Conservation (phyloP, 192 early-diverging fungal species). For the Entrophospora sp. region DNA sequence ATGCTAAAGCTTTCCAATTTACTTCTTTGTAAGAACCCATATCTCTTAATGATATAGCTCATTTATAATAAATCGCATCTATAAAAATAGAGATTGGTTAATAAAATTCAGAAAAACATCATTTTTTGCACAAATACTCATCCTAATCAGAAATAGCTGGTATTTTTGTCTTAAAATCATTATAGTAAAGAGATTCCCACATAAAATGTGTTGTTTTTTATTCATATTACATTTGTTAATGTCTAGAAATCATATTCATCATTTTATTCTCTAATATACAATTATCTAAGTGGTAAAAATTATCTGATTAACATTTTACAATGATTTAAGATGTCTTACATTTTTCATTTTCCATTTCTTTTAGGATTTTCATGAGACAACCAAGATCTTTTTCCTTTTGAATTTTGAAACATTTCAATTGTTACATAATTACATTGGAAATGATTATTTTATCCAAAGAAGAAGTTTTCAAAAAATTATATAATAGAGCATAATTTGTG, state of each 20-base stretch:
- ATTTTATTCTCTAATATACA: not conserved
- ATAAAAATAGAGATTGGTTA: conserved; percentile 3
- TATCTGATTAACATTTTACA: conserved; percentile 5
- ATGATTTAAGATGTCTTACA: conserved; percentile 1
- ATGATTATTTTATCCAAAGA: conserved; percentile 9
- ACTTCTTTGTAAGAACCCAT: conserved; percentile 11
- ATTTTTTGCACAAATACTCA: not conserved
- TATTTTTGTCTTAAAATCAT: conserved; percentile 3
- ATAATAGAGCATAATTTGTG: not conserved
- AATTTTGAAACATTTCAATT: conserved; percentile 10
- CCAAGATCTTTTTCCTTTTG: not conserved
- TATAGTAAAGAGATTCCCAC: conserved; percentile 4
- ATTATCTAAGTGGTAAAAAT: not conserved
- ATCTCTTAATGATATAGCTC: conserved; percentile 2
- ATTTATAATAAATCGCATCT: conserved; percentile 8
- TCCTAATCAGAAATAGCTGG: not conserved
- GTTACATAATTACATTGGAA: not conserved
- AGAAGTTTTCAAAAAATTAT: conserved; percentile 1
- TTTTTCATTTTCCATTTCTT: not conserved
- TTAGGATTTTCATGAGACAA: conserved; percentile 3
- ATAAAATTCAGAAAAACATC: conserved; percentile 5
- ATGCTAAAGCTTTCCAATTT: not conserved
- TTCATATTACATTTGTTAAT: conserved; percentile 7
- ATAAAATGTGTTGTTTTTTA: conserved; percentile 10
- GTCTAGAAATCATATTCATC: conserved; percentile 2